phyloP scores from a whole-genome alignment of 768 basidiomycete genomes.

The Rhodotorula taiwanensis region DNA sequence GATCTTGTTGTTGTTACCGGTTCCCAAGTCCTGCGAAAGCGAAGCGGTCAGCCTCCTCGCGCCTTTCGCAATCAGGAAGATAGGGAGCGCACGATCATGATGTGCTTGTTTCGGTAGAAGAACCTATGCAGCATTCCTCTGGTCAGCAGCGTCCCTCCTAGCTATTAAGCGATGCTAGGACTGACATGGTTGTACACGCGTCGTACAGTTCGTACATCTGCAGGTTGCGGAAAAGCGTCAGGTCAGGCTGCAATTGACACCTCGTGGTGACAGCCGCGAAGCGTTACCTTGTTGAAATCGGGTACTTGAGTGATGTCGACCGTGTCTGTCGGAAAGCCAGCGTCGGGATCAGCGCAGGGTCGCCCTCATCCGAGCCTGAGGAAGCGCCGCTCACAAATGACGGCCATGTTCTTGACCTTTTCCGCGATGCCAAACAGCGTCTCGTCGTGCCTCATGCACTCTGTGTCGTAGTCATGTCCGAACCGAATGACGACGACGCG shows the following conservation, averaged over 20 bases:
- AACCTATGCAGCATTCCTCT: conserved; percentile 18
- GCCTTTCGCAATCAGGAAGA: conserved; percentile 56
- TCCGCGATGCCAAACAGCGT: conserved; percentile 85
- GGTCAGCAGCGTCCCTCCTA: background rate
- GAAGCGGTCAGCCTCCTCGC: background rate
- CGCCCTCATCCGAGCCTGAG: fast-evolving
- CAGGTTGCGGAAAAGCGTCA: too few relatives aligned
- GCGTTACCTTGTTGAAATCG: conserved; percentile 88
- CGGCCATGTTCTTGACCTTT: conserved; percentile 97
- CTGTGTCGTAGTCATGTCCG: conserved; percentile 80
- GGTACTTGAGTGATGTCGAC: conserved; percentile 94
- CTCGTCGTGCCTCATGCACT: conserved; percentile 99
- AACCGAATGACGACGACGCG: conserved; percentile 89
- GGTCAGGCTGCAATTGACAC: background rate
- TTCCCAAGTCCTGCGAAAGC: background rate
- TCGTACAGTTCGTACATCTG: conserved; percentile 99
- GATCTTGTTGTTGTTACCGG: conserved; percentile 49
- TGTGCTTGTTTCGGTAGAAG: conserved; percentile 65
- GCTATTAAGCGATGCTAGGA: fast-evolving
- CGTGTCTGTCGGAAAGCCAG: conserved; percentile 19
- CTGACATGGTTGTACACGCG: conserved; percentile 59
- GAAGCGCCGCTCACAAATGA: conserved; percentile 52
- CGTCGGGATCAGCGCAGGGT: background rate
- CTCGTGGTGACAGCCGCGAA: background rate
- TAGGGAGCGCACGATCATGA: conserved; percentile 65